Evolutionary conservation across 768 basidiomycete species (phyloP), one percentile per base, ranked within the genome.

Genomic region (Paxillus ammoniavirescens): DNA sequence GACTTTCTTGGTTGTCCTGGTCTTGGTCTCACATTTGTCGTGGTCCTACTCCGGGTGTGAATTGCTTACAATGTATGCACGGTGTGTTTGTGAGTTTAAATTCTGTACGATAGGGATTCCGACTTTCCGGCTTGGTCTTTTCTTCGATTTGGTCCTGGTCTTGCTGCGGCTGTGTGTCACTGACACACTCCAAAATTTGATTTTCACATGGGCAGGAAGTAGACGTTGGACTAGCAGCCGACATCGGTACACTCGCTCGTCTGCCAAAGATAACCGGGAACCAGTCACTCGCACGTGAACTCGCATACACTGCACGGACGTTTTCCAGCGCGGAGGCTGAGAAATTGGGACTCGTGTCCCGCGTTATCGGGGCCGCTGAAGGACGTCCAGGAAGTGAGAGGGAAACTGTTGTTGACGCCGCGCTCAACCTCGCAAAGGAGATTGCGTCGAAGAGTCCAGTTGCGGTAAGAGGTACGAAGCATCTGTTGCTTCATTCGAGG

Each of bases 171-270:
- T 26, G 26, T 4, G 26, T 5, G 26, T 26, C 26, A 26, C 26
- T 26, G 26, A 26, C 26, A 6, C 6, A 26, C 23, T 26, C 23
- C 5, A 26, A 26, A 26, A 26, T 26, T 26, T 26, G 2, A 26
- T 26, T 26, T 26, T 26, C 23, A 26, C 26, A 40, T 43, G 58
- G 26, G 23, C 62, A 92, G 90, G 91, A 95, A 77, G 86, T 92
- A 3, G 89, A 93, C 63, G 79, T 93, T 23, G 93, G 89, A 0
- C 75, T 96, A 0, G 93, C 93, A 2, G 87, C 93, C 0, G 93
- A 95, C 64, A 84, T 94, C 38, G 94, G 94, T 26, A 84, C 91
- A 0, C 81, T 96, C 6, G 89, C 93, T 2, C 83, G 86, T 47
- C 73, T 95, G 6, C 91, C 89, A 0, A 90, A 91, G 61, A 77